Evolutionary conservation across 805 yeast genomes (phyloP).

Genomic region (Kuraishia piskuri): DNA sequence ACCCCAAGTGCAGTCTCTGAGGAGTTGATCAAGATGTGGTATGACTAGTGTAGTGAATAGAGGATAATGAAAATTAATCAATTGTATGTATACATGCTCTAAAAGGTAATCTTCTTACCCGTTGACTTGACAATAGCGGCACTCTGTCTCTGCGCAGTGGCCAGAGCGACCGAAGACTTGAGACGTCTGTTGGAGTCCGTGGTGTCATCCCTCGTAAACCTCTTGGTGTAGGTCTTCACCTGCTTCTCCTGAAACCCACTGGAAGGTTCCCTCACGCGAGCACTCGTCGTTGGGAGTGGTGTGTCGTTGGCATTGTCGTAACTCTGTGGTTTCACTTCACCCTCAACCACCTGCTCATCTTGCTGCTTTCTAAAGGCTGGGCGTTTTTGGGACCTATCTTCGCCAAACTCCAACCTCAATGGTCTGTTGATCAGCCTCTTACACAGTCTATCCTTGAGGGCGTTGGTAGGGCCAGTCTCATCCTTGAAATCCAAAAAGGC

Average conservation of each 20-base stretch:
- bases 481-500: conserved; percentile 83
- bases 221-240: conserved; percentile 12
- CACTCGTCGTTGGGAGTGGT: conserved; percentile 4
- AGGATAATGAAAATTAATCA: neutral
- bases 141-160: conserved; percentile 81
- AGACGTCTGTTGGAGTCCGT: conserved; percentile 34
- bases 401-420: conserved; percentile 85
- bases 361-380: conserved; percentile 29
- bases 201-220: conserved; percentile 14
- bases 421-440: conserved; percentile 64
- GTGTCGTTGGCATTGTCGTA: conserved; percentile 6
- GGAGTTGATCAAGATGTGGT: conserved; percentile 97
- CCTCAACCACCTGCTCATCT: conserved; percentile 11
- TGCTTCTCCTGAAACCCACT: conserved; percentile 13
- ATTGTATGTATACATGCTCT: conserved; percentile 20
- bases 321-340: conserved; percentile 3
- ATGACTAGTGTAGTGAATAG: conserved; percentile 43
- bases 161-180: conserved; percentile 79
- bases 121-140: conserved; percentile 82
- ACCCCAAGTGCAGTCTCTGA: conserved; percentile 99
- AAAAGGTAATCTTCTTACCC: conserved; percentile 81
- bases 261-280: conserved; percentile 5
- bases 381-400: conserved; percentile 78
- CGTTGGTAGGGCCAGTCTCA: conserved; percentile 75
- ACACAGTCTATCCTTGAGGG: conserved; percentile 64